phyloP scores from a whole-genome alignment of 257 asterid species.

The Solanum sparsipilum region DNA sequence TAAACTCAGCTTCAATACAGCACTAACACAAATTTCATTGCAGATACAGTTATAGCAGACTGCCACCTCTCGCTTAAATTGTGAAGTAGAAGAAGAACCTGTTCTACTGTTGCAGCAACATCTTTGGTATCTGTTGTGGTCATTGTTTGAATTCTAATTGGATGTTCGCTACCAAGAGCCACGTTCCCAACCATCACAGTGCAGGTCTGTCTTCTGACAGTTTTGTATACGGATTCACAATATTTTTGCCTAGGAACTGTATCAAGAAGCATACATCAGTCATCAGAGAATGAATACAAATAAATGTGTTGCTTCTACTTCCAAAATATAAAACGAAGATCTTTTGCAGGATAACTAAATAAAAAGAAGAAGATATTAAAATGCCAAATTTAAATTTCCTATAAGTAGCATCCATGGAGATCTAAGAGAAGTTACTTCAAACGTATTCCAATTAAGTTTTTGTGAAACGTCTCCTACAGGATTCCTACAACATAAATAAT shows the following conservation, averaged over 20 bases:
- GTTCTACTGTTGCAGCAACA: constrained; percentile 87
- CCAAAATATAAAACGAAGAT: not conserved
- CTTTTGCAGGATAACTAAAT: not conserved
- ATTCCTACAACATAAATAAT: not conserved
- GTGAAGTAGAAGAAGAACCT: constrained; percentile 36
- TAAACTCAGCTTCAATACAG: not conserved
- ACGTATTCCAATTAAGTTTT: not conserved
- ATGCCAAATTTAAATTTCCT: not conserved
- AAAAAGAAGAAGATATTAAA: not conserved
- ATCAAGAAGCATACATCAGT: constrained; percentile 15
- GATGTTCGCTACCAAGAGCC: constrained; percentile 94
- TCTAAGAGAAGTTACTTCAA: not conserved
- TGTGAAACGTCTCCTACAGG: not conserved
- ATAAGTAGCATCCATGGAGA: not conserved
- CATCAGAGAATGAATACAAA: not conserved
- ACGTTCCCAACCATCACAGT: constrained; percentile 99
- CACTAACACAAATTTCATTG: not conserved
- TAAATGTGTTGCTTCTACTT: not conserved
- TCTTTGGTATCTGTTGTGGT: constrained; percentile 98
- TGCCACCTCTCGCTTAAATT: not conserved
- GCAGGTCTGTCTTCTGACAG: constrained; percentile 79
- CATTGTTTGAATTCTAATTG: constrained; percentile 95
- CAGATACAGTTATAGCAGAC: not conserved
- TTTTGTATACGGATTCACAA: constrained; percentile 83
- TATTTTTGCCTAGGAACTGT: constrained; percentile 93